Percentiles rank a stretch among this genome's conserved stretches.
phyloP scores from a whole-genome alignment of 305 asterid species.

The Stenogyne calaminthoides region DNA sequence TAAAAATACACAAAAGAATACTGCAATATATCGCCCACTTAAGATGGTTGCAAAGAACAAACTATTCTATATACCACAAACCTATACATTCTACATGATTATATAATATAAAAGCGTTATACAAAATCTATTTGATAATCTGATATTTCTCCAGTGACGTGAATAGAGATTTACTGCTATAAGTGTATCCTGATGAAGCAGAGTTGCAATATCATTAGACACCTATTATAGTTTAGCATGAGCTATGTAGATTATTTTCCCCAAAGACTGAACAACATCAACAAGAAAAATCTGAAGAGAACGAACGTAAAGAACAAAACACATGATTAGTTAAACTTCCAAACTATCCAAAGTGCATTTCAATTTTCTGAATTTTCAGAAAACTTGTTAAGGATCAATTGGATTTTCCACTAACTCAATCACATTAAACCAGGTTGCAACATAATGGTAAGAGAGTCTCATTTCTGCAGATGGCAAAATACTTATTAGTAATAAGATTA shows the following conservation, averaged over 20 bases:
- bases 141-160: background rate
- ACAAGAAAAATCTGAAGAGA: background rate
- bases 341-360: background rate
- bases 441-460: background rate
- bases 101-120: background rate
- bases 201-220: background rate
- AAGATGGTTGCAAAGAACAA: background rate
- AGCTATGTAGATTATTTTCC: background rate
- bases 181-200: background rate
- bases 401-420: background rate
- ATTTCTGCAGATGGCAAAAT: background rate
- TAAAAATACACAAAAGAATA: background rate
- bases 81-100: background rate
- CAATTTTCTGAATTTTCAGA: background rate
- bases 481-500: background rate
- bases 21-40: background rate
- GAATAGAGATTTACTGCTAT: background rate
- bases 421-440: background rate
- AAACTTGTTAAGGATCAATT: background rate
- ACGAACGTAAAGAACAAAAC: background rate
- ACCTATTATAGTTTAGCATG: background rate
- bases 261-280: background rate
- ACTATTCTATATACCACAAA: background rate
- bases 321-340: background rate
- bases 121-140: background rate